Evolutionary conservation across 1,284 basidiomycete species (phyloP), one percentile per base, ranked within the genome.

Genomic region (Rhodotorula sp.): DNA sequence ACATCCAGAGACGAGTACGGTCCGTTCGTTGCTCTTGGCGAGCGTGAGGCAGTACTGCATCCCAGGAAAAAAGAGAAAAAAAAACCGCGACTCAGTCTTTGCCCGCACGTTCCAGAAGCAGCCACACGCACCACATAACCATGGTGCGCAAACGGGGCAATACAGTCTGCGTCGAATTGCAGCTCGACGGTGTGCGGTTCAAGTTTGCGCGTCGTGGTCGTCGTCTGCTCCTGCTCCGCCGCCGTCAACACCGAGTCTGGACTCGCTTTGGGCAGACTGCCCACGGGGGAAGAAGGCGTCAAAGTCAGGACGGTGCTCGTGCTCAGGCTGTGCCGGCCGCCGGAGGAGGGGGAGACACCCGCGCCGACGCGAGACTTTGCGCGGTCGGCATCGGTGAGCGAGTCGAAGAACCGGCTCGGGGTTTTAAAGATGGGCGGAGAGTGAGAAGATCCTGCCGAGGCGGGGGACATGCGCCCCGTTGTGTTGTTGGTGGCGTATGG

Each of bases 91-190:
- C 5, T 39, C 20, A 18, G 46, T 47, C 7, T 12, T 61, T 6
- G 12, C 26, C 48, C 1, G 21, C 10, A 29, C 34, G 3, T 20
- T 21, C n/a, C 4, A 39, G 21, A 5, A 23, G 21, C 14, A 49
- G 18, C 18, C 4, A 0, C 12, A 67, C 73, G 23, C 59, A 74
- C 73, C 21, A 97, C 87, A 80, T 98, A 98, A 16, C 95, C 95
- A 81, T 89, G 93, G 81, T 98, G 95, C 2, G 94, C 95, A 3
- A 91, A 91, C 76, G 91, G 89, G 48, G 93, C 84, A 26, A 92
- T 89, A 76, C 91, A 90, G 65, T 84, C 84, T 18, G 86, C 83
- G 7, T 88, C 86, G 39, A 94, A 87, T 68, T 86, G 84, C 26
- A 83, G 70, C 60, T 82, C 80, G 31, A 75, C 49, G 60, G 47